Evolutionary conservation across 768 basidiomycete species (phyloP).

Genomic region (Coprinopsis cinerea): DNA sequence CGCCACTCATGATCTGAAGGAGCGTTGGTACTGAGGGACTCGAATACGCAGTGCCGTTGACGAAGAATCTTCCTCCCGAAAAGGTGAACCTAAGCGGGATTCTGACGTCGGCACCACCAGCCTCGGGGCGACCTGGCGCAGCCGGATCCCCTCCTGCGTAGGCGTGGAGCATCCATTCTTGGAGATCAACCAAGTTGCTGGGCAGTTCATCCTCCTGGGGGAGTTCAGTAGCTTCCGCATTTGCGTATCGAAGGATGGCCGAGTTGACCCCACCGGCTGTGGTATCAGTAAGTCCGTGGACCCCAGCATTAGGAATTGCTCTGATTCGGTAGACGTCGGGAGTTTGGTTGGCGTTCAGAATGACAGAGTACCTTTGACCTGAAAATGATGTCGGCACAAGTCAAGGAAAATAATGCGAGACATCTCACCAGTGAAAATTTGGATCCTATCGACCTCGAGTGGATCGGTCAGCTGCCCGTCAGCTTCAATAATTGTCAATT

Average conservation of each 20-base stretch:
- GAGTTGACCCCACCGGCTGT: constrained; percentile 46
- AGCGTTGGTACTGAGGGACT: constrained; percentile 13
- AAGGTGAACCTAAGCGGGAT: constrained; percentile 12
- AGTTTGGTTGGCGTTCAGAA: constrained; percentile 26
- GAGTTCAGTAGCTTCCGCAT: constrained; percentile 34
- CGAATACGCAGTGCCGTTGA: constrained; percentile 15
- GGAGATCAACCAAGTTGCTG: constrained; percentile 20
- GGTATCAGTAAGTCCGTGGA: constrained; percentile 21
- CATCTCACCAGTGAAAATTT: constrained; percentile 23
- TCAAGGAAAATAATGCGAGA: constrained; percentile 24
- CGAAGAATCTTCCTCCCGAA: background rate
- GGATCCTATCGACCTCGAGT: constrained; percentile 6
- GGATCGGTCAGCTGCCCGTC: background rate
- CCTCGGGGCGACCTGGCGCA: constrained; percentile 26
- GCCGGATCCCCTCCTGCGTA: constrained; percentile 22
- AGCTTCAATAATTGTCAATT: constrained; percentile 30
- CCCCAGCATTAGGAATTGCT: constrained; percentile 14
- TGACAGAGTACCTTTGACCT: constrained; percentile 37
- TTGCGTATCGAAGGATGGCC: constrained; percentile 46
- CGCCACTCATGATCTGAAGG: constrained; percentile 16
- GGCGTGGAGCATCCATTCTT: constrained; percentile 33
- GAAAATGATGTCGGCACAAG: constrained; percentile 24
- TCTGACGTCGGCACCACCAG: constrained; percentile 35
- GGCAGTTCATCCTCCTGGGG: constrained; percentile 32
- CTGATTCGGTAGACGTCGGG: constrained; percentile 29